These are phyloP conservation scores for Calonectria pauciramosa DNA, from an alignment of 2,329 filamentous ascomycete genomes.

Conservation along the genomic window DNA sequence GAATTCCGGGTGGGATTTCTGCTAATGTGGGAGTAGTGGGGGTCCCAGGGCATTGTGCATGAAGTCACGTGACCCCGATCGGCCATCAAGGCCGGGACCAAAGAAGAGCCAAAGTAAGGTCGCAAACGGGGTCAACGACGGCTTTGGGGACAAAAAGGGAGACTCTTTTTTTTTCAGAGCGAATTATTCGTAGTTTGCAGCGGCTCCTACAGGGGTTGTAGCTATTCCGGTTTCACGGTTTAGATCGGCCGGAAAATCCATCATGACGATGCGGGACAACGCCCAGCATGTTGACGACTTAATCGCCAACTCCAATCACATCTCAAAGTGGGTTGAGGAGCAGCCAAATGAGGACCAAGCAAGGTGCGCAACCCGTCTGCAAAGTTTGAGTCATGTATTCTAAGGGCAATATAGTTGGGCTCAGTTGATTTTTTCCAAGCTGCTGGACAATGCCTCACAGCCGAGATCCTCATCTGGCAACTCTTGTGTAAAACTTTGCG, in stretches of 20 bases:
- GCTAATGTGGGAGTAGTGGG: constrained; percentile 43
- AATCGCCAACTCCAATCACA: constrained; percentile 53
- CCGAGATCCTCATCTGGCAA: constrained; percentile 69
- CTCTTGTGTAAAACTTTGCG: constrained; percentile 70
- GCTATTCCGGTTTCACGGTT: not conserved
- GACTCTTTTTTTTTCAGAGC: not conserved
- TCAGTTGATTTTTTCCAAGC: constrained; percentile 59
- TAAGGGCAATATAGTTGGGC: constrained; percentile 48
- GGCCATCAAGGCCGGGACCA: not conserved
- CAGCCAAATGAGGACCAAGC: constrained; percentile 51
- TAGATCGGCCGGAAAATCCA: constrained; percentile 8
- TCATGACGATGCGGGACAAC: constrained; percentile 40
- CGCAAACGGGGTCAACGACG: constrained; percentile 24
- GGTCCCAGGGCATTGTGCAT: constrained; percentile 48
- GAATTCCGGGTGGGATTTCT: constrained; percentile 33
- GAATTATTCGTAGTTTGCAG: not conserved
- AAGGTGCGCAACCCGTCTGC: constrained; percentile 50
- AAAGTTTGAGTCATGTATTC: constrained; percentile 35
- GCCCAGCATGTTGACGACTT: constrained; percentile 48
- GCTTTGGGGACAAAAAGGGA: constrained; percentile 15
- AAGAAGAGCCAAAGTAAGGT: not conserved
- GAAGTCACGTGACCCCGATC: not conserved
- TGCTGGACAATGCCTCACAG: constrained; percentile 64
- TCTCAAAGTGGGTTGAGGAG: constrained; percentile 60
- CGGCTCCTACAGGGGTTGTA: not conserved